A percentile compares a stretch with the other conserved stretches of the same genome.
Conservation (phyloP, 495 filamentous ascomycete species). For the Aspergillus diversus region DNA sequence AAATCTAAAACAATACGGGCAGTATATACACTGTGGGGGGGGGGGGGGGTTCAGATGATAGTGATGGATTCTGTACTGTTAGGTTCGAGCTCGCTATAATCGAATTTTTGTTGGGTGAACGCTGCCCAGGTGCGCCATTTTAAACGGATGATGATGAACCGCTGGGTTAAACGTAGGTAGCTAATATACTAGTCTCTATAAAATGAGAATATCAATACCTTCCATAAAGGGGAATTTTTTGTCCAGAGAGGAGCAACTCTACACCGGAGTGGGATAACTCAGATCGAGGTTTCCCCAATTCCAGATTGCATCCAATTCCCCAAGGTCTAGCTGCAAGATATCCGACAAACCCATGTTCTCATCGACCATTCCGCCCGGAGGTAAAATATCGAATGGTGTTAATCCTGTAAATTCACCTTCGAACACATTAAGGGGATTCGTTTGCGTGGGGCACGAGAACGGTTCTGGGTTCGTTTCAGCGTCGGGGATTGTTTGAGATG, state of each 20-base stretch:
- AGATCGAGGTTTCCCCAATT: conserved; percentile 36
- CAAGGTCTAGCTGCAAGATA: conserved; percentile 29
- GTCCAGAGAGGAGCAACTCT: background rate
- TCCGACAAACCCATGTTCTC: conserved; percentile 16
- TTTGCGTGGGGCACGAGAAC: background rate
- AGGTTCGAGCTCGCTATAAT: no score
- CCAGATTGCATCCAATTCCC: conserved; percentile 34
- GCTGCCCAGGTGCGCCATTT: no score
- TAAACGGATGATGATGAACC: no score
- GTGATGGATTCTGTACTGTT: no score
- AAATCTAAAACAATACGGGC: no score
- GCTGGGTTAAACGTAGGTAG: no score
- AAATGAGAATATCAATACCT: no score
- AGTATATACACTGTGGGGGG: no score
- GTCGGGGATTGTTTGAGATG: conserved; percentile 12
- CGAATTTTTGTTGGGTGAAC: no score
- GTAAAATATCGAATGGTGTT: conserved; percentile 14
- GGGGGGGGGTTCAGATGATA: no score
- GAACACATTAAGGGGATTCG: background rate
- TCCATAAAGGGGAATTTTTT: background rate
- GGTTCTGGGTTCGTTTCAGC: background rate
- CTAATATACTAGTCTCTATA: no score
- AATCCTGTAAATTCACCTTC: conserved; percentile 14
- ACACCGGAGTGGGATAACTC: conserved; percentile 17
- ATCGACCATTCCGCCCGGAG: conserved; percentile 11